Base-by-base conservation (phyloP, 495 filamentous ascomycete species). In the Hypoxylon intermedium region DNA sequence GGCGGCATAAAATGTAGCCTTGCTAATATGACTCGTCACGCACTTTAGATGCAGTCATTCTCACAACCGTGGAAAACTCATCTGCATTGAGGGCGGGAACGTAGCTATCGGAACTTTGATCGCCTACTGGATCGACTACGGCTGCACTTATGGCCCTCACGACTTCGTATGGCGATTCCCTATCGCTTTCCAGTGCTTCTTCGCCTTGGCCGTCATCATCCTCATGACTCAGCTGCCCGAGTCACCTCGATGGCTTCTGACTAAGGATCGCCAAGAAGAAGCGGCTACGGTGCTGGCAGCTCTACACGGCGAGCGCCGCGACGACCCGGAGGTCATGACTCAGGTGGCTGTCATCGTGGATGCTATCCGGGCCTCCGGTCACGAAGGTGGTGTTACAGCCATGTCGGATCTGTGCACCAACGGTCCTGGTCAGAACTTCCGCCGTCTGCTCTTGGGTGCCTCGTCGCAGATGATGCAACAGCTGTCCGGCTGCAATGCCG, bases 61-160 rank as follows among this genome's bases (percentile, higher is more conserved):
- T 0, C 85, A 82, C 63, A 93, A 93, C 71, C 83, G 90, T 63
- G 91, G 90, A 53, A 83, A 92, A 3, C 74, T 92, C 43, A 92
- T 95, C 68, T 93, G 89, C 75, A 91, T 93, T 50, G 89, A 93
- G 67, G 91, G 91, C 60, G 86, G 84, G 63, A 79, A 85, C 56
- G 91, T 93, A 58, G 89, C 89, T 36, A 89, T 93, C 49, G 90
- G 90, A 40, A 87, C 83, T 6, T 74, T 91, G 36, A 85, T 92
- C 21, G 88, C 89, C 20, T 93, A 93, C 76, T 93, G 90, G 90
- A 79, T 93, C 53, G 89, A 92, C 63, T 93, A 89, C 58, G 90
- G 89, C 38, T 81, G 87, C 24, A 85, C 83, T 6, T 93, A 88
- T 65, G 88, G 87, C 2, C 81, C 83, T 2, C 59, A 73, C 6